phyloP scores from a whole-genome alignment of 2,329 filamentous ascomycete species.

The Clarireedia hainanense region DNA sequence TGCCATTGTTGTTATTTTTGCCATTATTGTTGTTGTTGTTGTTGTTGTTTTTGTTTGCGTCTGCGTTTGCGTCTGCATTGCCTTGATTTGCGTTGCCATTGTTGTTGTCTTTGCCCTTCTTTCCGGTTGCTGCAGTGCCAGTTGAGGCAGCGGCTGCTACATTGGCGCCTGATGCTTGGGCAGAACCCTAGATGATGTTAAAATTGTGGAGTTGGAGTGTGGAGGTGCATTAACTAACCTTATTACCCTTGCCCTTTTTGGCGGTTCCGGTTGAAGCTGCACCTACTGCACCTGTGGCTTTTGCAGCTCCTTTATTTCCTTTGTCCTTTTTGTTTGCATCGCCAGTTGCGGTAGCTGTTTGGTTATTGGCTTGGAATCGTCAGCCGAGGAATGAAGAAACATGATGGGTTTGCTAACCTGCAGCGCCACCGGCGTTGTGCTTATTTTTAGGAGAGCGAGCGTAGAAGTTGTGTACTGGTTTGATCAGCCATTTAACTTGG shows the following conservation, averaged over 20 bases:
- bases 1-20: no score
- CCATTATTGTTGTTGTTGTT: no score
- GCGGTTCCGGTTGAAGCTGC: conserved; percentile 3
- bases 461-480: conserved; percentile 15
- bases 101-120: conserved; percentile 7
- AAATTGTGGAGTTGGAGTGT: neutral
- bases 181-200: neutral
- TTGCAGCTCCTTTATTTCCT: neutral
- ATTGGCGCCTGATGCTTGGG: neutral
- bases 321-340: neutral
- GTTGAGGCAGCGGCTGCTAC: neutral
- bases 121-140: neutral
- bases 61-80: neutral
- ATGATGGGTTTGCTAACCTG: neutral
- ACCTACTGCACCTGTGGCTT: neutral
- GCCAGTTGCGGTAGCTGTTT: neutral
- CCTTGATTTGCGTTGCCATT: neutral
- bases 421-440: neutral
- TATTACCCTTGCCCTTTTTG: conserved; percentile 3
- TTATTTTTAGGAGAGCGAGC: conserved; percentile 18
- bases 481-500: neutral
- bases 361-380: neutral
- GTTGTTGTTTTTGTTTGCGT: neutral
- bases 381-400: neutral
- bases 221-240: neutral